These are phyloP conservation scores for Claviceps sp. DNA, from an alignment of 2,329 filamentous ascomycete genomes.

Conservation along the genomic window DNA sequence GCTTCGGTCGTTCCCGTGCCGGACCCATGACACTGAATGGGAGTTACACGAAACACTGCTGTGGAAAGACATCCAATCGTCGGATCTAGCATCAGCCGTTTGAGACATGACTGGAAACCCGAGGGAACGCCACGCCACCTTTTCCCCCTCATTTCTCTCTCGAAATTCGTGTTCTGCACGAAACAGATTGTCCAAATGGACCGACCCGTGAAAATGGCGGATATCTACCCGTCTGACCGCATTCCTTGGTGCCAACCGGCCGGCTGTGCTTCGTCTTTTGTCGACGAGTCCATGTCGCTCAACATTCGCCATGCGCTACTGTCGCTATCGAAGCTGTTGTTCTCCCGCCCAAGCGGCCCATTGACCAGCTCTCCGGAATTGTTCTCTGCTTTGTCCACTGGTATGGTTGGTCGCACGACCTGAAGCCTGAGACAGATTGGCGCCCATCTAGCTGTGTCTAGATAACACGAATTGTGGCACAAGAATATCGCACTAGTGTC, in stretches of 20 bases:
- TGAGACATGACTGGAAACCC: background rate
- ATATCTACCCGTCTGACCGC: background rate
- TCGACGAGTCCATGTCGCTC: background rate
- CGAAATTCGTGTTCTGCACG: background rate
- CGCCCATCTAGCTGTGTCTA: background rate
- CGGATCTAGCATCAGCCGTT: background rate
- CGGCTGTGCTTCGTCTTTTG: background rate
- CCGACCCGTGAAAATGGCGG: background rate
- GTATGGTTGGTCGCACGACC: background rate
- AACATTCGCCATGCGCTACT: background rate
- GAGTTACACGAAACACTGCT: background rate
- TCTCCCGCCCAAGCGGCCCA: background rate
- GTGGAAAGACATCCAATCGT: background rate
- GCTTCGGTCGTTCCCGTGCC: background rate
- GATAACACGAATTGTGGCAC: background rate
- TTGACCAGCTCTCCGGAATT: background rate
- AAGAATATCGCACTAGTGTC: background rate
- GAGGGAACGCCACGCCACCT: background rate
- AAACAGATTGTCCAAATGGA: background rate
- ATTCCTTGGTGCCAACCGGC: background rate
- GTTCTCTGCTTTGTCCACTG: background rate
- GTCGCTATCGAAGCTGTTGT: background rate
- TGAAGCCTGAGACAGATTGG: conserved; percentile 2
- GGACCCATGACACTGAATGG: background rate
- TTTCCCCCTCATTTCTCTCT: background rate